Evolutionary conservation across 1,284 basidiomycete species (phyloP).

Genomic region (Hypsizygus ulmarius): DNA sequence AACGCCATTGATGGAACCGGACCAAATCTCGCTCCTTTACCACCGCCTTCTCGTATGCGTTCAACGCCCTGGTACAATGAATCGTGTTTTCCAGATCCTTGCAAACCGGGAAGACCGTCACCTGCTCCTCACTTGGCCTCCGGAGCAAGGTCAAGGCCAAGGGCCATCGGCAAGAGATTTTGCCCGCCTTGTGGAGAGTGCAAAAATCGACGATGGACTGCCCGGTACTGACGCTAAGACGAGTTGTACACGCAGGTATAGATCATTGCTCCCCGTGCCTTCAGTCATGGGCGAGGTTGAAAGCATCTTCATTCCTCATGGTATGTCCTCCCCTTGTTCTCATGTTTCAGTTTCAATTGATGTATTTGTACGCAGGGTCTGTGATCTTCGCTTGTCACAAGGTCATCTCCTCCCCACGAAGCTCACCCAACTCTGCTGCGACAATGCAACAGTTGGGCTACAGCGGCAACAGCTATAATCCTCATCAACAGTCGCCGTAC

Average conservation of each 20-base stretch:
- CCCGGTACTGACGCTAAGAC: conserved; percentile 76
- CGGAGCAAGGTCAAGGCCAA: conserved; percentile 56
- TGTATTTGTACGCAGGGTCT: conserved; percentile 49
- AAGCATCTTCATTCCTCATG: conserved; percentile 93
- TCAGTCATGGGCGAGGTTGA: conserved; percentile 71
- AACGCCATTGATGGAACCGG: conserved; percentile 56
- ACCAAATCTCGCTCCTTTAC: conserved; percentile 60
- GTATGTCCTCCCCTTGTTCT: conserved; percentile 44
- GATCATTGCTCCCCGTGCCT: conserved; percentile 73
- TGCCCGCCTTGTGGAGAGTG: conserved; percentile 76
- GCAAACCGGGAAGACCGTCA: conserved; percentile 51
- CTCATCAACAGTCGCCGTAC: conserved; percentile 36
- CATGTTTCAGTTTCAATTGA: conserved; percentile 26
- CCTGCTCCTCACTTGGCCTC: conserved; percentile 86
- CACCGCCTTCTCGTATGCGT: conserved; percentile 52
- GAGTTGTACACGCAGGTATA: conserved; percentile 90
- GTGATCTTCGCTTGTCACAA: conserved; percentile 86
- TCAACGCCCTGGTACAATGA: conserved; percentile 47
- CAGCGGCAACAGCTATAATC: conserved; percentile 28
- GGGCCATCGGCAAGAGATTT: conserved; percentile 80
- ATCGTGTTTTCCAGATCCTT: conserved; percentile 83
- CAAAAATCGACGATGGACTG: conserved; percentile 58
- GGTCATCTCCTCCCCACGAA: conserved; percentile 48
- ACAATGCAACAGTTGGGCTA: conserved; percentile 42
- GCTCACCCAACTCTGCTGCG: conserved; percentile 34